Evolutionary conservation across 2,329 filamentous ascomycete species (phyloP).

Genomic region (Aspergillus sergii): DNA sequence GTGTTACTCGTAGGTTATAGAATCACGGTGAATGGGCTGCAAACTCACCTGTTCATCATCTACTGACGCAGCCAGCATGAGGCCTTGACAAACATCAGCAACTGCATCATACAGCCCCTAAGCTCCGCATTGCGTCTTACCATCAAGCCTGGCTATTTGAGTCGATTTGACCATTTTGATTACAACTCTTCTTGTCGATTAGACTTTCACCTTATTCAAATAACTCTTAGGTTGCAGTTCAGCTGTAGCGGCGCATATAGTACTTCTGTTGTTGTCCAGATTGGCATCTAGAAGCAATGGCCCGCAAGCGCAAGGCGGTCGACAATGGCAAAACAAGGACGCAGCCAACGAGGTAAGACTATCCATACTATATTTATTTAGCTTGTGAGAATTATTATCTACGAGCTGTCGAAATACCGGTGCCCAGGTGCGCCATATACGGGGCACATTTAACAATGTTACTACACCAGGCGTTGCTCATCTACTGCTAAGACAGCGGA

Average conservation of each 20-base stretch:
- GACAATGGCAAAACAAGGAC: constrained; percentile 30
- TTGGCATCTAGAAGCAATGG: constrained; percentile 30
- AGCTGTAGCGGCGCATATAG: constrained; percentile 7
- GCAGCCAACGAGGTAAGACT: constrained; percentile 24
- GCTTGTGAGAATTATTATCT: background rate
- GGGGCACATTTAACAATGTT: constrained; percentile 13
- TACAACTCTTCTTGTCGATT: background rate
- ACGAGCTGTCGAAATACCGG: background rate
- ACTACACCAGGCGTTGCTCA: constrained; percentile 25
- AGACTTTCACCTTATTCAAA: constrained; percentile 4
- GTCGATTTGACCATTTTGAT: constrained; percentile 80
- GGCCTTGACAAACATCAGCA: constrained; percentile 60
- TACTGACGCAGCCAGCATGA: constrained; percentile 92
- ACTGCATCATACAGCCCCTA: constrained; percentile 3
- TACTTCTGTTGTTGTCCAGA: constrained; percentile 12
- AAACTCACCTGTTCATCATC: constrained; percentile 76
- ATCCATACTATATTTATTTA: background rate
- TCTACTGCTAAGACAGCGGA: constrained; percentile 31
- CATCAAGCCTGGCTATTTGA: constrained; percentile 91
- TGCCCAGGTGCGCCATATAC: background rate
- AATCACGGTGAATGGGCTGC: constrained; percentile 12
- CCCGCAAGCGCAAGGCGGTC: constrained; percentile 40
- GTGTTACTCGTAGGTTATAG: constrained; percentile 6
- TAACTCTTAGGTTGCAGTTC: constrained; percentile 4
- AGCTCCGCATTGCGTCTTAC: constrained; percentile 51